These are phyloP conservation scores for Leptodontidium sp. DNA, from an alignment of 2,329 filamentous ascomycete genomes.

Conservation along the genomic window DNA sequence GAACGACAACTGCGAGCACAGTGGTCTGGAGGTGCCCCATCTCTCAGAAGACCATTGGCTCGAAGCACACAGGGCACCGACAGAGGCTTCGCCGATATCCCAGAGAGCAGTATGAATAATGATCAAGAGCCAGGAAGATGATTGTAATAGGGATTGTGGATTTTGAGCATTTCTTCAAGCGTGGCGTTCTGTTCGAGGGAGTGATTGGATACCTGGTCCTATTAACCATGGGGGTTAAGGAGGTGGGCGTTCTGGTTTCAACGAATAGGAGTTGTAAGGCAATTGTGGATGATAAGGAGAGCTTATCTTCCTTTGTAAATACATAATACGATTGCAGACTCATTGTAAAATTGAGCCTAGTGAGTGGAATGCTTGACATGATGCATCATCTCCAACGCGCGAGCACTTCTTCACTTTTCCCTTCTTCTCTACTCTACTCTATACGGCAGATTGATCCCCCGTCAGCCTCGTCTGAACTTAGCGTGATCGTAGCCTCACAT, in stretches of 20 bases:
- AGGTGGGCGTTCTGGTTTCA: constrained; percentile 29
- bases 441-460: neutral
- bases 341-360: neutral
- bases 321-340: neutral
- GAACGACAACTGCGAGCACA: constrained; percentile 48
- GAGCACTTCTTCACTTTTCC: neutral
- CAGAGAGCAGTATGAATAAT: constrained; percentile 38
- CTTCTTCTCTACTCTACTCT: neutral
- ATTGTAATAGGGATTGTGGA: constrained; percentile 22
- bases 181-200: constrained; percentile 33
- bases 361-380: neutral
- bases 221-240: constrained; percentile 25
- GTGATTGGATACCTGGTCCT: constrained; percentile 36
- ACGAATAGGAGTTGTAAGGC: constrained; percentile 32
- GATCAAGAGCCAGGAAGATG: constrained; percentile 28
- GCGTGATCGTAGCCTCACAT: constrained; percentile 19
- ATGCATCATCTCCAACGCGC: neutral
- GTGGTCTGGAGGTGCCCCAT: constrained; percentile 39
- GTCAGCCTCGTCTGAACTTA: constrained; percentile 18
- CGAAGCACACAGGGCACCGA: constrained; percentile 38
- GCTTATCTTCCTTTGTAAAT: constrained; percentile 3
- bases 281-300: constrained; percentile 27
- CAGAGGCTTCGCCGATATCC: constrained; percentile 43
- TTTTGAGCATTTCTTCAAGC: constrained; percentile 22
- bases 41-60: constrained; percentile 31